A percentile compares a stretch with the other conserved stretches of the same genome.
Conservation (phyloP, 2,329 filamentous ascomycete genomes). For the Gliomastix tumulicola region DNA sequence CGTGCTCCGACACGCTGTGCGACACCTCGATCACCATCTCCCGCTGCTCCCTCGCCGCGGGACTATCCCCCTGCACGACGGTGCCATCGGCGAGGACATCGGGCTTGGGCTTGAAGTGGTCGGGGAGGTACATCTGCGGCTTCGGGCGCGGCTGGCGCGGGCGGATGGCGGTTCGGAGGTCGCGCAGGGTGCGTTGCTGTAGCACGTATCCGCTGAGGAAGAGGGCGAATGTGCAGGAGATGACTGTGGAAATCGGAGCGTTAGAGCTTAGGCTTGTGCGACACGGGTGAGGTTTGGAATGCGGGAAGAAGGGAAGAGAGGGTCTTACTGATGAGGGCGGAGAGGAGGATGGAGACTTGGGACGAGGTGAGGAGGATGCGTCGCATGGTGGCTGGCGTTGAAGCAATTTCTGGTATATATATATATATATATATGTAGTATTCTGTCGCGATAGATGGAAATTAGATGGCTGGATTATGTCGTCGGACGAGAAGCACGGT, state of each 20-base stretch:
- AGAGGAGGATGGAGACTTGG: constrained; percentile 63
- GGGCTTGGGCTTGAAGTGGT: constrained; percentile 37
- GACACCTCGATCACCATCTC: constrained; percentile 19
- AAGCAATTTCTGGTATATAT: too few species aligned
- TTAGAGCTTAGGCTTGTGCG: neutral
- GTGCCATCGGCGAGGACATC: constrained; percentile 40
- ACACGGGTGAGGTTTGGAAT: constrained; percentile 3
- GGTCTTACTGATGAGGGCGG: constrained; percentile 53
- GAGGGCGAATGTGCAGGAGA: constrained; percentile 71
- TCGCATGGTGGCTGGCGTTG: constrained; percentile 16
- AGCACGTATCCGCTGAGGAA: constrained; percentile 84
- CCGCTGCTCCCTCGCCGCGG: constrained; percentile 16
- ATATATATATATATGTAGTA: too few species aligned
- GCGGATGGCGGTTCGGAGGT: constrained; percentile 67
- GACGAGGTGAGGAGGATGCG: constrained; percentile 58
- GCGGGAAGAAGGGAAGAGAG: constrained; percentile 1
- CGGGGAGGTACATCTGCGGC: constrained; percentile 41
- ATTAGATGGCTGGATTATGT: too few species aligned
- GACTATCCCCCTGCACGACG: constrained; percentile 28
- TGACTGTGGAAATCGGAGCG: constrained; percentile 38
- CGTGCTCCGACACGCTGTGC: constrained; percentile 15
- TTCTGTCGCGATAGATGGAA: too few species aligned
- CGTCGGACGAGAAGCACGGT: too few species aligned
- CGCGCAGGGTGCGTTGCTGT: constrained; percentile 77
- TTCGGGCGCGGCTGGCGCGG: constrained; percentile 30